These are phyloP conservation scores for Tardiomyces depauwii DNA, from an alignment of 1,139 yeast species.

Conservation along the genomic window DNA sequence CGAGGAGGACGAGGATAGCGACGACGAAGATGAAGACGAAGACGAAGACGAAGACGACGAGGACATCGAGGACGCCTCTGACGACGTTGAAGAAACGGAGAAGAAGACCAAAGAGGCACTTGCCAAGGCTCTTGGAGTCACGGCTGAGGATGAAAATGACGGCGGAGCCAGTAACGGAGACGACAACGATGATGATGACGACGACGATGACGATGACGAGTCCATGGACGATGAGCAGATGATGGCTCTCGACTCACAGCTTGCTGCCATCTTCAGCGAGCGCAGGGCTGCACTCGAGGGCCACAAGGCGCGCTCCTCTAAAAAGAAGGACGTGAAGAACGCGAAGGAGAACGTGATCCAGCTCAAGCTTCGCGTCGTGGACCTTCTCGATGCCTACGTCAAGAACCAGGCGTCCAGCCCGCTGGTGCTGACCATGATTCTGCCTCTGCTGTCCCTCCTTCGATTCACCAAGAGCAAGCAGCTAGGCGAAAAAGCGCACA, in stretches of 20 bases:
- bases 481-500: slow-evolving; percentile 66
- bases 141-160: slow-evolving; percentile 17
- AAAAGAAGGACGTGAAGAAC: slow-evolving; percentile 53
- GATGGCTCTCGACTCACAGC: slow-evolving; percentile 87
- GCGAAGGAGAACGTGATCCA: slow-evolving; percentile 74
- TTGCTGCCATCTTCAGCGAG: slow-evolving; percentile 75
- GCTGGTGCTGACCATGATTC: slow-evolving; percentile 34
- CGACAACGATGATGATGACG: slow-evolving; percentile 43
- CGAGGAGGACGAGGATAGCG: slow-evolving; percentile 19
- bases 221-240: slow-evolving; percentile 94
- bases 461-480: slow-evolving; percentile 56
- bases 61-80: slow-evolving; percentile 12
- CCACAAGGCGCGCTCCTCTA: slow-evolving; percentile 1
- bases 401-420: slow-evolving; percentile 36
- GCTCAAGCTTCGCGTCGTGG: slow-evolving; percentile 70
- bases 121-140: slow-evolving; percentile 65
- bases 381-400: slow-evolving; percentile 55
- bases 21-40: slow-evolving; percentile 24
- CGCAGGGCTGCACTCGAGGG: slow-evolving; percentile 22
- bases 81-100: slow-evolving; percentile 43
- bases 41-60: slow-evolving; percentile 26
- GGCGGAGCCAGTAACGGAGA: slow-evolving; percentile 45
- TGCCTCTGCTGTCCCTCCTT: slow-evolving; percentile 52
- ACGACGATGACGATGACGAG: slow-evolving; percentile 51
- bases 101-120: slow-evolving; percentile 57